phyloP scores from a whole-genome alignment of 345 rosid genomes.

The Alliaria petiolata region DNA sequence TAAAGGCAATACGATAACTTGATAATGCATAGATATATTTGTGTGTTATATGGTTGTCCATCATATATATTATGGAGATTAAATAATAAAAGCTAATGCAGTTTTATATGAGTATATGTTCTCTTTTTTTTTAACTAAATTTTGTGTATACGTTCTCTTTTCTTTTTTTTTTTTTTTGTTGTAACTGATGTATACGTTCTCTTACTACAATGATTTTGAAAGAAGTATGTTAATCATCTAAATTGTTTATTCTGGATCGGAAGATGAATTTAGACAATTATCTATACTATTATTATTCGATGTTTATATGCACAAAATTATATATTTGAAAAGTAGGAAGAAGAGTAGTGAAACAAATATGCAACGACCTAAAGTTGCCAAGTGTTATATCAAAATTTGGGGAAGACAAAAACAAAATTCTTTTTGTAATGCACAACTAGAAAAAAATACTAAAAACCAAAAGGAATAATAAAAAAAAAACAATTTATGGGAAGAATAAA shows the following conservation, averaged over 20 bases:
- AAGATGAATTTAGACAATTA: neutral
- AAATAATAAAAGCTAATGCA: too few species aligned
- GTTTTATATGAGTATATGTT: too few species aligned
- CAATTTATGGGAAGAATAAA: constrained; percentile 6
- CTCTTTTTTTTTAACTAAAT: too few species aligned
- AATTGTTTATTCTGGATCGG: neutral
- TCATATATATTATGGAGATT: neutral
- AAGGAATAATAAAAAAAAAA: neutral
- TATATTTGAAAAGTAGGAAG: neutral
- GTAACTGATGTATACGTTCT: neutral
- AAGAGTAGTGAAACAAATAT: neutral
- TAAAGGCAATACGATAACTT: constrained; percentile 3
- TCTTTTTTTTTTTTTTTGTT: too few species aligned
- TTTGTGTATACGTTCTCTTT: too few species aligned
- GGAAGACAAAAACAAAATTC: neutral
- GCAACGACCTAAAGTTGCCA: constrained; percentile 23
- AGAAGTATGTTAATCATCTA: neutral
- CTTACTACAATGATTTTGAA: neutral
- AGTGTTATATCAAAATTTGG: constrained; percentile 11
- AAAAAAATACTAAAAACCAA: neutral
- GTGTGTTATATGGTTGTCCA: neutral
- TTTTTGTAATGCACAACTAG: neutral
- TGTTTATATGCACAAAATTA: neutral
- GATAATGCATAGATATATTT: neutral
- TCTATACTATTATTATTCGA: neutral